A percentile compares a stretch with the other conserved stretches of the same genome.
Evolutionary conservation across 306 rosid species (phyloP).

Genomic region (Cucumis melo): DNA sequence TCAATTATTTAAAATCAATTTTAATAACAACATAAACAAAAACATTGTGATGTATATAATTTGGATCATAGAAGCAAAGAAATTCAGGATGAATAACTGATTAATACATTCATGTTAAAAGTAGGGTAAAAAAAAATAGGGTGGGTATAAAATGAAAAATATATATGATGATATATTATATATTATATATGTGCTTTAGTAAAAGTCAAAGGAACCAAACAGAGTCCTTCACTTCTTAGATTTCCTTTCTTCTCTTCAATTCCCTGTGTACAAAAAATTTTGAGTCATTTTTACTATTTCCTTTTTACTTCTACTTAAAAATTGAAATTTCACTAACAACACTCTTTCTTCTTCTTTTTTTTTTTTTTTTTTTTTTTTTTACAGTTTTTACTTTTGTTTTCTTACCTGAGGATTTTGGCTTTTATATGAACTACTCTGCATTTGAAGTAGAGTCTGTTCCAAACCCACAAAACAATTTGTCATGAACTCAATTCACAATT

Average conservation of each 20-base stretch:
- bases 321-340: neutral
- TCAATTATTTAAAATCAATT: no score
- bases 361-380: no score
- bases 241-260: conserved; percentile 10
- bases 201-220: conserved; percentile 28
- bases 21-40: no score
- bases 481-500: no score
- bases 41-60: neutral
- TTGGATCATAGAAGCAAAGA: neutral
- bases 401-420: conserved; percentile 18
- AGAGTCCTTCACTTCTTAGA: conserved; percentile 32
- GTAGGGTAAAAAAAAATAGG: no score
- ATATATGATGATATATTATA: no score
- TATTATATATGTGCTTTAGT: neutral
- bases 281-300: neutral
- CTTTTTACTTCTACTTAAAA: no score
- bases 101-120: neutral
- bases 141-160: no score
- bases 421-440: conserved; percentile 23
- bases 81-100: neutral
- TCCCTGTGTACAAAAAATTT: conserved; percentile 9
- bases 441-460: conserved; percentile 18
- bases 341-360: neutral
- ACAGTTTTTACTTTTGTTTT: neutral
- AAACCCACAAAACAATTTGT: neutral